These are phyloP conservation scores for Pachysandra terminalis DNA, from an alignment of 164 flowering plant genomes.

Conservation along the genomic window DNA sequence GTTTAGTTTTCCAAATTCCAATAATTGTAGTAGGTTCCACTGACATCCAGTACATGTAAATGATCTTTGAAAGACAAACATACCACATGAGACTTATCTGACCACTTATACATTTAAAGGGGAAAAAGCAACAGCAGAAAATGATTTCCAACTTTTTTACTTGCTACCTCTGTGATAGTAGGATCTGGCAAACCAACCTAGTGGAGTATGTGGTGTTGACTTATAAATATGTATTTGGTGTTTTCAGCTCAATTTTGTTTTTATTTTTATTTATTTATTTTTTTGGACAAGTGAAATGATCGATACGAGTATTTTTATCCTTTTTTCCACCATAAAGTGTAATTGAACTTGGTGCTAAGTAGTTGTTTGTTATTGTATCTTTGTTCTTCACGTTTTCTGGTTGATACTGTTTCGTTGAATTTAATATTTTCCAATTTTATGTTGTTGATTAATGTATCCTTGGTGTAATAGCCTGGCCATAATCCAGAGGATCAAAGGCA, in stretches of 20 bases:
- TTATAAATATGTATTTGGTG: no score
- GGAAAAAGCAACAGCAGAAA: not conserved
- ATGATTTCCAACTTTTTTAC: not conserved
- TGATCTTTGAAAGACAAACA: not conserved
- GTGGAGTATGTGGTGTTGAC: not conserved
- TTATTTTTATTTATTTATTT: no score
- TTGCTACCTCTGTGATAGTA: not conserved
- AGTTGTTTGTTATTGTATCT: not conserved
- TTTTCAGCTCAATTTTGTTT: no score
- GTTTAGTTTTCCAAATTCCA: not conserved
- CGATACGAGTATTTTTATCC: not conserved
- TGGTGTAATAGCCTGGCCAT: conserved; percentile 45
- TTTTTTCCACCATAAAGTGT: not conserved
- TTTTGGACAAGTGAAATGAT: not conserved
- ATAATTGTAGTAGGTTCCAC: not conserved
- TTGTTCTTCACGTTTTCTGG: not conserved
- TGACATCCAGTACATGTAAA: not conserved
- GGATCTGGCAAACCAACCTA: not conserved
- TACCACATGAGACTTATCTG: not conserved
- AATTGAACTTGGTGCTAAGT: not conserved
- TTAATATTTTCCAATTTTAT: not conserved
- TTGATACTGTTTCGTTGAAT: not conserved
- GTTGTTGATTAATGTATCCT: conserved; percentile 7
- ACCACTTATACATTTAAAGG: not conserved
- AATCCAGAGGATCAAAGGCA: conserved; percentile 72